These are phyloP conservation scores for Teunomyces cretensis DNA, from an alignment of 805 yeast species.

Conservation along the genomic window DNA sequence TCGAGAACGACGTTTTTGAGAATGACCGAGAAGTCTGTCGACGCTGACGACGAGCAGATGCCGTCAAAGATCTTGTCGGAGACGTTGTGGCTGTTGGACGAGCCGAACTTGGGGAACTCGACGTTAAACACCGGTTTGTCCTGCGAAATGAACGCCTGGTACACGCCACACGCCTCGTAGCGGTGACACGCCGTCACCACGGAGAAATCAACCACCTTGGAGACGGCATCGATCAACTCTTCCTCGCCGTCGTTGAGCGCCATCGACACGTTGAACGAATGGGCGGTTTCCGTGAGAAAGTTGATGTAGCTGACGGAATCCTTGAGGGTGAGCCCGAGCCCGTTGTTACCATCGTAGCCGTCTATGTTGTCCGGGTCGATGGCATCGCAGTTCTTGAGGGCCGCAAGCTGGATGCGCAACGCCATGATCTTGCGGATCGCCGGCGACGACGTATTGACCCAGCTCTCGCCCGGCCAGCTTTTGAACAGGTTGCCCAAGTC, in stretches of 20 bases:
- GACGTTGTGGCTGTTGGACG: background rate
- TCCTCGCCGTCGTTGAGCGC: constrained; percentile 24
- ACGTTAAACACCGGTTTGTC: background rate
- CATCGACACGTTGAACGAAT: constrained; percentile 17
- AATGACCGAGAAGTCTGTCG: background rate
- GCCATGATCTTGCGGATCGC: constrained; percentile 20
- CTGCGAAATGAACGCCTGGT: background rate
- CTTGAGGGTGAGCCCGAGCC: constrained; percentile 20
- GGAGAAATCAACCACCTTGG: constrained; percentile 18
- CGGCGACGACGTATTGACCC: constrained; percentile 21
- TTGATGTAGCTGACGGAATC: constrained; percentile 22
- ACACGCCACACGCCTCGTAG: background rate
- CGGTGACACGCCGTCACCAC: constrained; percentile 22
- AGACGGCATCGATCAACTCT: constrained; percentile 17
- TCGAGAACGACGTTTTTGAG: constrained; percentile 2
- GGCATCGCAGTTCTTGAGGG: constrained; percentile 23
- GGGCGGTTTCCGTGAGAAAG: constrained; percentile 19
- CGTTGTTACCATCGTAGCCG: constrained; percentile 24
- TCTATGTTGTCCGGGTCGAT: constrained; percentile 30
- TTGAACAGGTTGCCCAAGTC: constrained; percentile 24
- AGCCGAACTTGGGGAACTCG: constrained; percentile 1
- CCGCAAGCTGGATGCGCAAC: constrained; percentile 18
- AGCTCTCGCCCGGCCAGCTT: constrained; percentile 29
- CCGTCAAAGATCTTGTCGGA: background rate
- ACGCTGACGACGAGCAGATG: background rate